Base-by-base conservation (phyloP, 768 basidiomycete genomes). In the Vishniacozyma victoriae region DNA sequence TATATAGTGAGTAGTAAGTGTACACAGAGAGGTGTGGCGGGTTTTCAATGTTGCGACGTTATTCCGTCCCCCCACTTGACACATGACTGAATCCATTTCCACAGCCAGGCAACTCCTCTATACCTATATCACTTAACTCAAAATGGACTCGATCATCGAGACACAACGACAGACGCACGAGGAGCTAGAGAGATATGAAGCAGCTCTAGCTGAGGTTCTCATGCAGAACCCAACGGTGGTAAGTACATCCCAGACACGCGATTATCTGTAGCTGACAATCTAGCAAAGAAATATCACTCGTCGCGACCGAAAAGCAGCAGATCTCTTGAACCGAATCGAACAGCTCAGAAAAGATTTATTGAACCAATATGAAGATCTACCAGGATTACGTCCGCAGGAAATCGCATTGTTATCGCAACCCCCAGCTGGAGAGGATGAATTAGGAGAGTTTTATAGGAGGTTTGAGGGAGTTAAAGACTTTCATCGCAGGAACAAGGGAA, bases 391-490 rank as follows among this genome's bases (percentile, higher is more conserved):
- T 29, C 65, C 70, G 5, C 38, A 45, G 2, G 72, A 74, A 37
- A 44, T 70, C 0, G 48, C 59, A 3, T 40, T 62, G 2, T 44
- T 74, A 0, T 69, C 71, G 3, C 59, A 62, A 0, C 69, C 72
- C 9, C 57, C 66, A 27, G 56, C 62, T 9, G 62, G 59, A 0
- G 64, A 69, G 37, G 73, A 71, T 24, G 75, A 96, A 74, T 78
- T 97, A 43, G 82, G 84, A 39, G 89, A 93, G 73, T 99, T 99
- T 76, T 97, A 99, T 76, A 77, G 84, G 72, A 84, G 95, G 76
- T 83, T 97, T 78, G 84, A 82, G 69, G 90, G 87, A 80, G 83
- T 97, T 74, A 88, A 92, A 76, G 90, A 92, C 70, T 89, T 93
- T 80, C 84, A 97, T 78, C 80, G 79, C 75, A 88, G 88, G 78